Conservation (phyloP, 768 basidiomycete genomes). For the Boletus tomentosulus region DNA sequence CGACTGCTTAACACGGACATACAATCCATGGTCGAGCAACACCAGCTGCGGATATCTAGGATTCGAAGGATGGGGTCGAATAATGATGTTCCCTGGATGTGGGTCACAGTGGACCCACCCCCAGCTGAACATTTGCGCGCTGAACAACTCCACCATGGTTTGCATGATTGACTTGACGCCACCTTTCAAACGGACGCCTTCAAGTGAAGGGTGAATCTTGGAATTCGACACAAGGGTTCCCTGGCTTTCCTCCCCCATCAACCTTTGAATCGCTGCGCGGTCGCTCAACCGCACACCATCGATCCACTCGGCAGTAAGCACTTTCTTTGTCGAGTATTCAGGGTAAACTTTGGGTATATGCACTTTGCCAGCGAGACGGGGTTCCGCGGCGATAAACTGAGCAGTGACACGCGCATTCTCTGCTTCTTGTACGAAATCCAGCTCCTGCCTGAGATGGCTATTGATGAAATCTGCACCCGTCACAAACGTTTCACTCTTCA, state of each 20-base stretch:
- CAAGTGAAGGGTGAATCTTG: slow-evolving; percentile 5
- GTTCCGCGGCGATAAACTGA: slow-evolving; percentile 63
- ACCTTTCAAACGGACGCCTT: slow-evolving; percentile 44
- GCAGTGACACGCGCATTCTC: slow-evolving; percentile 71
- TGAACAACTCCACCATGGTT: slow-evolving; percentile 82
- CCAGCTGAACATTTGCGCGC: slow-evolving; percentile 88
- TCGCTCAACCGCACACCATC: slow-evolving; percentile 73
- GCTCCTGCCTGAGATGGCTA: slow-evolving; percentile 76
- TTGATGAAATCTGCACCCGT: slow-evolving; percentile 62
- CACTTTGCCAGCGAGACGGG: slow-evolving; percentile 62
- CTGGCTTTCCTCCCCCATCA: slow-evolving; percentile 51
- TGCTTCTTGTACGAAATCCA: slow-evolving; percentile 80
- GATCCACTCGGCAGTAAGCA: slow-evolving; percentile 86
- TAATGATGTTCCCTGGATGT: slow-evolving; percentile 75
- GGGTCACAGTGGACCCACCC: slow-evolving; percentile 84
- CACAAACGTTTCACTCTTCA: background rate
- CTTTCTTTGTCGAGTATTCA: slow-evolving; percentile 66
- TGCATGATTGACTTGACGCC: slow-evolving; percentile 71
- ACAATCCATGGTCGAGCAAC: slow-evolving; percentile 89
- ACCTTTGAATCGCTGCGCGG: slow-evolving; percentile 46
- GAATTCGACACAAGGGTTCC: background rate
- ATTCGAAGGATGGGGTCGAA: slow-evolving; percentile 42
- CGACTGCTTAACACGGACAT: slow-evolving; percentile 62
- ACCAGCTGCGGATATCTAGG: slow-evolving; percentile 55
- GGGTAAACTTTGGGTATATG: slow-evolving; percentile 76